Base-by-base conservation (phyloP, 176 grass and related monocot genomes). In the Oryza nivara region DNA sequence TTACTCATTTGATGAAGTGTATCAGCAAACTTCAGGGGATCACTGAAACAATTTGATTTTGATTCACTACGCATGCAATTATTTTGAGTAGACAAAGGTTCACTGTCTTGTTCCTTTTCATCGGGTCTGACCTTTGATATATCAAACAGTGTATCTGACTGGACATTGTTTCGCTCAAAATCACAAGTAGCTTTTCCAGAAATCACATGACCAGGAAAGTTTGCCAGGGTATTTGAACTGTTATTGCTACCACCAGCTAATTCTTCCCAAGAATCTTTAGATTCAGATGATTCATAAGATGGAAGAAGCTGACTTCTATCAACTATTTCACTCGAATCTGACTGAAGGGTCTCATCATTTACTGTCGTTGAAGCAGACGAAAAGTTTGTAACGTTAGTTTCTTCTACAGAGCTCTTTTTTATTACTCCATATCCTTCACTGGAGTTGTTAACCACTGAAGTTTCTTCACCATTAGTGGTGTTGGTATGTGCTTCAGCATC, bases 1-100 rank as follows among this genome's bases (percentile, higher is more conserved):
- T 70, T 79, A 70, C 84, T 87, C 67, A 78, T 83, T 52, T 79
- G 72, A 73, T 67, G 56, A 46, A 80, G 44, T 73, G 67, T 22
- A 78, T 81, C 71, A 69, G 67, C 5, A 67, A 89, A 67, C 30
- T 61, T 89, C 67, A 74, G 38, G 81, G 78, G 74, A 81, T 75
- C 84, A 84, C 38, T 74, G 23, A 46, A 52, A 92, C 72, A 43
- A 72, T 67, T 73, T 78, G 82, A 81, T 56, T 74, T 80, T 73
- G 60, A 71, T 11, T 80, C 54, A 28, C 67, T 65, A 64, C 1
- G 30, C 28, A 2, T 13, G 61, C 76, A 76, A 51, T 71, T 89
- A 15, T 72, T 83, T 81, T 32, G 70, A 58, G 44, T 19, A 70
- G 75, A 80, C 52, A 74, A 80, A 43, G 67, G 48, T 70, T 73